Evolutionary conservation across 768 basidiomycete genomes (phyloP), one percentile per base, ranked within the genome.

Genomic region (Hygrophoropsis aurantiaca): DNA sequence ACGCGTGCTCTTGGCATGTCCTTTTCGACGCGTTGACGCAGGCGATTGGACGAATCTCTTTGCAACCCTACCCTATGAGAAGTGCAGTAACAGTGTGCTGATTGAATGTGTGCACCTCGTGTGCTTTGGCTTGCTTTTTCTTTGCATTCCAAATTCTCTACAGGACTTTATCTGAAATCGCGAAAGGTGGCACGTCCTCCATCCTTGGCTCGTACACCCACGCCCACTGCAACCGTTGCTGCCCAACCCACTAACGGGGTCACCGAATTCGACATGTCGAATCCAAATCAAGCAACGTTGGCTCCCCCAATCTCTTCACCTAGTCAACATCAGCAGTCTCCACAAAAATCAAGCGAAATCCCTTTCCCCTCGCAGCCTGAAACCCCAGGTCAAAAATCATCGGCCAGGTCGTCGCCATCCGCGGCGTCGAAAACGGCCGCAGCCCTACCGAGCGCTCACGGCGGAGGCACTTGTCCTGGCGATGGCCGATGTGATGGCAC

Each of bases 401-500:
- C 45, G 24, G 41, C 62, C 40, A 64, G 64, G 49, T 13, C 58
- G 5, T 44, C 64, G 36, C 50, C 64, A 8, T 42, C 64, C 41
- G 44, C 61, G 13, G 66, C 62, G 43, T 58, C 62, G 49, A 43
- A 40, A 61, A 50, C 59, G 41, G 51, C 51, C 44, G 57, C 63
- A 55, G 62, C 70, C 54, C 62, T 61, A 55, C 69, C 58, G 56
- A 46, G 53, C 57, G 59, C 50, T 45, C 42, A 52, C 60, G 50
- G 57, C 47, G 62, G 64, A 25, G 87, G 88, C 52, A 94, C 94
- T n/a, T 99, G 97, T 68, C 97, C 97, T 3, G 97, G 97, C 47
- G 97, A 97, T 70, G 97, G 97, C 26, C 81, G 90, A 56, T 99
- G 97, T 71, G 92, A 99, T 70, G 97, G 97, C 55, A 94, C 91